phyloP scores from a whole-genome alignment of 345 rosid species.

The Salix caprea region DNA sequence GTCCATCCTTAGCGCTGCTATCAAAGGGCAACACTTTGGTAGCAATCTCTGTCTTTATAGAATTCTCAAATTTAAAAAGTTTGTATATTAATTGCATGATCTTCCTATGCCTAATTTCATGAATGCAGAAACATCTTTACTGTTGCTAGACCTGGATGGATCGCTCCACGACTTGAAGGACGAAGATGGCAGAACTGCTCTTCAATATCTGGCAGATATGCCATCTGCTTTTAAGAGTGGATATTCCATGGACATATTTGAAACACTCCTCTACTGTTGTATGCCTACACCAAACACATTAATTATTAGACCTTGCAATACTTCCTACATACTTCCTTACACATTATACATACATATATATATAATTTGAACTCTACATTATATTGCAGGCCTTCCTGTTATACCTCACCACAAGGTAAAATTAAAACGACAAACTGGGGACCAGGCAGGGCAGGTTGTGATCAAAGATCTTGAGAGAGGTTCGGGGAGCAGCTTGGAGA shows the following conservation, averaged over 20 bases:
- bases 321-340: too few relatives aligned
- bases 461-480: too few relatives aligned
- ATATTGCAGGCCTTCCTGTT: too few relatives aligned
- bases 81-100: too few relatives aligned
- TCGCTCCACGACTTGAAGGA: conserved; percentile 12
- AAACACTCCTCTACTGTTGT: conserved; percentile 5
- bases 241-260: background rate
- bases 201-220: conserved; percentile 18
- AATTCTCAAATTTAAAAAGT: too few relatives aligned
- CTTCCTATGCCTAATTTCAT: background rate
- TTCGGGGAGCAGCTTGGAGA: too few relatives aligned
- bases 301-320: too few relatives aligned
- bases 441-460: too few relatives aligned
- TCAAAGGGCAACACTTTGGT: conserved; percentile 25
- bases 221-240: background rate
- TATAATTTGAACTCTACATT: too few relatives aligned
- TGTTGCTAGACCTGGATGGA: conserved; percentile 1
- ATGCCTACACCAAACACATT: background rate
- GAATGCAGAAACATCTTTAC: conserved; percentile 20
- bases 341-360: background rate
- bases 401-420: too few relatives aligned
- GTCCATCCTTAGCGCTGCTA: conserved; percentile 24
- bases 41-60: background rate
- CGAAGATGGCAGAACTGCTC: conserved; percentile 13
- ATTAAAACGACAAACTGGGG: too few relatives aligned